Evolutionary conservation across 1,284 basidiomycete genomes (phyloP).

Genomic region (Melampsora americana): DNA sequence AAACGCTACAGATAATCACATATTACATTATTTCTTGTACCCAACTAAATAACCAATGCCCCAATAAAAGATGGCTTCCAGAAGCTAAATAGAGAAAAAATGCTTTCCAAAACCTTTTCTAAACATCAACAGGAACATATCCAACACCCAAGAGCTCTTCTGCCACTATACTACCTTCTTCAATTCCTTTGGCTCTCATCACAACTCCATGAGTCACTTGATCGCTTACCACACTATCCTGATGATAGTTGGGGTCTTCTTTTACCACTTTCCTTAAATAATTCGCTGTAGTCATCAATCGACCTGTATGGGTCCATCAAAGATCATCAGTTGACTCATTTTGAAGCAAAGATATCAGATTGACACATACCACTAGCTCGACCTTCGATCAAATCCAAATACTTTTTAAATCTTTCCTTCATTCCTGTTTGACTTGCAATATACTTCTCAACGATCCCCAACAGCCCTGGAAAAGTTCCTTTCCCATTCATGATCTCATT

Average conservation of each 20-base stretch:
- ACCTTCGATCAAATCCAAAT: conserved; percentile 72
- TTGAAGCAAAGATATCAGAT: neutral
- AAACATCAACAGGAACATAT: conserved; percentile 8
- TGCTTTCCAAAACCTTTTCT: neutral
- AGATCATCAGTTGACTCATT: conserved; percentile 1
- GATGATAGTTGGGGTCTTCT: conserved; percentile 81
- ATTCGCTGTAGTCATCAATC: conserved; percentile 79
- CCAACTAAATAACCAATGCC: too few relatives aligned
- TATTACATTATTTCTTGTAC: too few relatives aligned
- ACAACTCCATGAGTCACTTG: conserved; percentile 94
- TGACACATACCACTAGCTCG: conserved; percentile 70
- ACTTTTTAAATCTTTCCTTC: conserved; percentile 67
- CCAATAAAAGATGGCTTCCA: neutral
- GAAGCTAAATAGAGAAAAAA: neutral
- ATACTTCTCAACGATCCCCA: conserved; percentile 80
- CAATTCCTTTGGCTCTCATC: conserved; percentile 80
- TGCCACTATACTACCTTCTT: conserved; percentile 50
- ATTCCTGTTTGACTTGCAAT: conserved; percentile 71
- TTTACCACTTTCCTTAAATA: conserved; percentile 92
- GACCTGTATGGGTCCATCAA: conserved; percentile 58
- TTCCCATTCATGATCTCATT: conserved; percentile 92
- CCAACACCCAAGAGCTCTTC: conserved; percentile 25
- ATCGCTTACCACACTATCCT: conserved; percentile 82
- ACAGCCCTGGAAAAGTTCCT: conserved; percentile 71
- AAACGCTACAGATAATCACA: too few relatives aligned